Conservation (phyloP, 2,329 filamentous ascomycete species). For the Botryosphaeria dothidea region DNA sequence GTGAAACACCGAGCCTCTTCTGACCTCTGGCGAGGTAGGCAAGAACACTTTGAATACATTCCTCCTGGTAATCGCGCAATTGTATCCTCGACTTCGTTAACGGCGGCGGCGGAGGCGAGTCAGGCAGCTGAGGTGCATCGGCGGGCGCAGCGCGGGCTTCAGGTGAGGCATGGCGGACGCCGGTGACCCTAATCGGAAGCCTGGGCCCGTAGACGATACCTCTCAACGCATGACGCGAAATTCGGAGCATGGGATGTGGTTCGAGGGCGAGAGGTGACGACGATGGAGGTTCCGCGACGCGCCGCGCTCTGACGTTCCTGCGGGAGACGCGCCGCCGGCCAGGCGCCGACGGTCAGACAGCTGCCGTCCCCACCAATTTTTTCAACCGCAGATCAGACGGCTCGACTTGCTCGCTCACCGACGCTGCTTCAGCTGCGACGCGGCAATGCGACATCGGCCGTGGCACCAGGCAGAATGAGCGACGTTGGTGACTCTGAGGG, state of each 20-base stretch:
- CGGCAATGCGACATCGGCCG: not conserved
- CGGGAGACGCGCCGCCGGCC: not conserved
- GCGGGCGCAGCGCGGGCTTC: not conserved
- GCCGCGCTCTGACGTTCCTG: not conserved
- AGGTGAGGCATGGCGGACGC: constrained; percentile 24
- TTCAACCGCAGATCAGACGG: not conserved
- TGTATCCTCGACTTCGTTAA: constrained; percentile 44
- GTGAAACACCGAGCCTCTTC: constrained; percentile 77
- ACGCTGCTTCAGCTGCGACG: not conserved
- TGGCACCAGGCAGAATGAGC: not conserved
- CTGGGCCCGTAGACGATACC: constrained; percentile 17
- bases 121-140: constrained; percentile 4
- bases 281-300: not conserved
- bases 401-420: not conserved
- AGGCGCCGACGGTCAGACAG: not conserved
- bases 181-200: not conserved
- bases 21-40: constrained; percentile 68
- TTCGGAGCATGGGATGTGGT: constrained; percentile 31
- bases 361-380: not conserved
- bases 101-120: constrained; percentile 20
- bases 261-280: not conserved
- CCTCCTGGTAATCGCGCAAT: constrained; percentile 84
- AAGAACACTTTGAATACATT: constrained; percentile 83
- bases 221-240: constrained; percentile 33
- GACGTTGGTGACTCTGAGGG: not conserved